Base-by-base conservation (phyloP, 352 stramenopile genomes). In the Globisporangium paroecandrum region DNA sequence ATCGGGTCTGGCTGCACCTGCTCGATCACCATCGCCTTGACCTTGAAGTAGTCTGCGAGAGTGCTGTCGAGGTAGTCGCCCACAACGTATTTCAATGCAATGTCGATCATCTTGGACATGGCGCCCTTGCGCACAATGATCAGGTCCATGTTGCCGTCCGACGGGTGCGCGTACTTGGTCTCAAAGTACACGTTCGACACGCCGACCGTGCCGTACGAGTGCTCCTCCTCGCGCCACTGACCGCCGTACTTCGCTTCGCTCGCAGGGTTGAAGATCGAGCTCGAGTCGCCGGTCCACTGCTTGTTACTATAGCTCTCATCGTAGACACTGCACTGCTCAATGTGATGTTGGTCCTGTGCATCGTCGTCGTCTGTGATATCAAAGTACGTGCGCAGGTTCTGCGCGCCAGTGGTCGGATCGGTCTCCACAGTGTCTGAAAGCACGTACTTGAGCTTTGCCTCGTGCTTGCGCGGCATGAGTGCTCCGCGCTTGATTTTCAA, bases 141-240 rank as follows among this genome's bases (percentile, higher is more conserved):
- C 27, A 94, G 24, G 60, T 94, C 86, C 72, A 94, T 75, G 68
- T 87, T 90, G n/a, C 83, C 86, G 68, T 92, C 86, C 25, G 82
- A 92, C 38, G 83, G 83, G 66, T 94, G 86, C 32, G 82, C 80
- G 57, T 87, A 94, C 73, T 89, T 84, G 27, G 82, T 86, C 74
- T 94, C 85, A 63, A 91, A 90, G 74, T 91, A 91, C 57, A 92
- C 82, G 62, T 94, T 92, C 8, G 83, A 91, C 12, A 77, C 86
- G 24, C 82, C 86, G 32, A 85, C 74, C 0, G 82, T 87, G 12
- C 73, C 77, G 69, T 89, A 80, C 67, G 84, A 66, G 10, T 74
- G 76, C 18, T 73, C 64, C 57, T 92, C 81, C 22, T 62, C 76
- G 12, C 76, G 74, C 83, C 83, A 93, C 58, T 81, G 66, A 20